phyloP scores from a whole-genome alignment of 192 early-diverging fungal genomes.

The Phycomyces blakesleeanus region DNA sequence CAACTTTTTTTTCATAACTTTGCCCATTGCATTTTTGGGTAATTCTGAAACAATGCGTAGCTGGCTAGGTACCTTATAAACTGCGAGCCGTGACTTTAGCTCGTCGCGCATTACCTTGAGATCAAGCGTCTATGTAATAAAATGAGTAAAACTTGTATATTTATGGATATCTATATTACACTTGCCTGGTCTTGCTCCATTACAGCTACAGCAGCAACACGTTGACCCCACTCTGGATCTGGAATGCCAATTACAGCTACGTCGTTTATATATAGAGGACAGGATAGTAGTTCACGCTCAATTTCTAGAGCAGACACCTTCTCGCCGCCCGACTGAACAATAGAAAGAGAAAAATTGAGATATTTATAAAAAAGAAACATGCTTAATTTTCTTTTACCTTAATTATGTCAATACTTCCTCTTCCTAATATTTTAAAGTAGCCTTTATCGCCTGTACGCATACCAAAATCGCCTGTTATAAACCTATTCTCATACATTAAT shows the following conservation, averaged over 20 bases:
- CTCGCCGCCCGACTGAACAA: constrained; percentile 66
- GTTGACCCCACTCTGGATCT: constrained; percentile 76
- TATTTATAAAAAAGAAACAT: too few relatives aligned
- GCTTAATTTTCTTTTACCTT: too few relatives aligned
- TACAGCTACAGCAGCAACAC: constrained; percentile 65
- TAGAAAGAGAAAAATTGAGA: neutral
- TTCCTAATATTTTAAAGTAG: constrained; percentile 72
- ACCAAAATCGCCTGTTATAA: constrained; percentile 79
- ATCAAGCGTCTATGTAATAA: constrained; percentile 10
- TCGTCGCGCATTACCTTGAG: constrained; percentile 17
- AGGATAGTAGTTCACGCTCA: constrained; percentile 71
- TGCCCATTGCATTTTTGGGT: constrained; percentile 86
- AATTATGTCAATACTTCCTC: constrained; percentile 80
- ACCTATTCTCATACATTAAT: too few relatives aligned
- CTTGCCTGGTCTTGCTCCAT: constrained; percentile 27
- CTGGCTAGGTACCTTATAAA: constrained; percentile 72
- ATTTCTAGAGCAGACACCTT: constrained; percentile 84
- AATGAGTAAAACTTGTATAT: neutral
- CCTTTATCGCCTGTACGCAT: constrained; percentile 47
- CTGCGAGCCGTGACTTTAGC: constrained; percentile 61
- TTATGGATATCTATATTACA: constrained; percentile 1
- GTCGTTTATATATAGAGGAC: constrained; percentile 56
- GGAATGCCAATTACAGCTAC: constrained; percentile 71
- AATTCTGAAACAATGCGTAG: constrained; percentile 49
- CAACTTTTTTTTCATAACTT: constrained; percentile 82